Percentiles rank a stretch among this genome's conserved stretches.
These are phyloP conservation scores for Curvularia sp. DNA, from an alignment of 2,329 filamentous ascomycete species.

Conservation along the genomic window DNA sequence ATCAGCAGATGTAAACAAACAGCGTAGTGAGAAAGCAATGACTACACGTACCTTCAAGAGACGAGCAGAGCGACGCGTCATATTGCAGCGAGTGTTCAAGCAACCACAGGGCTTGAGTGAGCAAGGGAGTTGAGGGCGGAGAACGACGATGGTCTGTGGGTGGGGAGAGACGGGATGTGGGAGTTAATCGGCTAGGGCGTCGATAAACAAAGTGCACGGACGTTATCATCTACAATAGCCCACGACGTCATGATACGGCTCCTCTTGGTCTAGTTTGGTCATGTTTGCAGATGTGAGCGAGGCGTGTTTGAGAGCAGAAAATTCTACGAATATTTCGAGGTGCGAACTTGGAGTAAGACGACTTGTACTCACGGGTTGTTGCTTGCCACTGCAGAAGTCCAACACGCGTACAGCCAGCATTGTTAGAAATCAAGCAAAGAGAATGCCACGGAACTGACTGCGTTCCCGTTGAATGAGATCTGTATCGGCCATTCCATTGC, in stretches of 20 bases:
- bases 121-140: conserved; percentile 18
- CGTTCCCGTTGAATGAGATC: background rate
- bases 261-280: background rate
- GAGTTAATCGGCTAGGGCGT: conserved; percentile 23
- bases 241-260: conserved; percentile 21
- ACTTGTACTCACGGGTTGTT: background rate
- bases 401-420: background rate
- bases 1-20: conserved; percentile 45
- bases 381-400: background rate
- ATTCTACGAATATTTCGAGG: background rate
- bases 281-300: background rate
- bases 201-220: conserved; percentile 32
- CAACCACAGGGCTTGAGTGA: conserved; percentile 13
- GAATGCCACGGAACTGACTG: background rate
- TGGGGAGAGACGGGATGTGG: conserved; percentile 23
- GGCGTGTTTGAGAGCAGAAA: no score
- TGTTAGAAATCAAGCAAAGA: background rate
- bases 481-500: background rate
- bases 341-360: background rate
- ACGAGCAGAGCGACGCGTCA: conserved; percentile 49
- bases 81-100: conserved; percentile 23
- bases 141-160: conserved; percentile 39
- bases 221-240: conserved; percentile 11
- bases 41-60: conserved; percentile 45
- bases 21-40: background rate